These are phyloP conservation scores for Apiospora aurea DNA, from an alignment of 2,329 filamentous ascomycete species.

Conservation along the genomic window DNA sequence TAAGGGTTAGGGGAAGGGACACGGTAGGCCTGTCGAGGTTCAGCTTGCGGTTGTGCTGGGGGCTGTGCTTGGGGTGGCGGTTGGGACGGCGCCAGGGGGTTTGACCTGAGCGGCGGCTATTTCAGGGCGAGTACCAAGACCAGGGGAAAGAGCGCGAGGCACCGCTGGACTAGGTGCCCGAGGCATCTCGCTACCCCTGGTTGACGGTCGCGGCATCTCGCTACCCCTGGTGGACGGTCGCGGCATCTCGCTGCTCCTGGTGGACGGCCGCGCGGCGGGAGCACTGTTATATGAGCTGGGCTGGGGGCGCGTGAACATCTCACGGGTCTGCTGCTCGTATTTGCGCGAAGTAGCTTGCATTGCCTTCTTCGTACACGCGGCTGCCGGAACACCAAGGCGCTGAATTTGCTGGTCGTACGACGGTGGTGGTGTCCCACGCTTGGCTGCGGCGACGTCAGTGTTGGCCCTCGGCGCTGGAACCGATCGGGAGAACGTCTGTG, in stretches of 20 bases:
- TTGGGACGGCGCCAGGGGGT: slow-evolving; percentile 45
- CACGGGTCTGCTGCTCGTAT: slow-evolving; percentile 83
- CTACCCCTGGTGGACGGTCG: slow-evolving; percentile 57
- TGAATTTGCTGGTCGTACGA: slow-evolving; percentile 83
- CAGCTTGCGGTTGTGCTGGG: slow-evolving; percentile 59
- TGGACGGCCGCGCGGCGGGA: slow-evolving; percentile 60
- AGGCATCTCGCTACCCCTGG: slow-evolving; percentile 65
- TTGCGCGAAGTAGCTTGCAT: slow-evolving; percentile 96
- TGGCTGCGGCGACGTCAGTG: slow-evolving; percentile 58
- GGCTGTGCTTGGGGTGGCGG: slow-evolving; percentile 67
- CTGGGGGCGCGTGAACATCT: slow-evolving; percentile 67
- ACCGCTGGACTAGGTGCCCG: slow-evolving; percentile 58
- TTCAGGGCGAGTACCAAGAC: background rate
- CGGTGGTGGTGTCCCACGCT: slow-evolving; percentile 82
- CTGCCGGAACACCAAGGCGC: slow-evolving; percentile 85
- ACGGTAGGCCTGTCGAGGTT: slow-evolving; percentile 24
- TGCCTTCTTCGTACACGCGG: slow-evolving; percentile 88
- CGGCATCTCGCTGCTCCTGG: slow-evolving; percentile 65
- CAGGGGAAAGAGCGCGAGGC: slow-evolving; percentile 67
- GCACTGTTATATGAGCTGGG: slow-evolving; percentile 45
- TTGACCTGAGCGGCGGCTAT: slow-evolving; percentile 2
- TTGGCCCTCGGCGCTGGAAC: slow-evolving; percentile 48
- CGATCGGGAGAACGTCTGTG: slow-evolving; percentile 51
- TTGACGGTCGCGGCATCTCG: slow-evolving; percentile 58
- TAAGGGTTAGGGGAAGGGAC: slow-evolving; percentile 30